phyloP scores from a whole-genome alignment of 2,329 filamentous ascomycete genomes.

The Calonectria pseudoreteaudii region DNA sequence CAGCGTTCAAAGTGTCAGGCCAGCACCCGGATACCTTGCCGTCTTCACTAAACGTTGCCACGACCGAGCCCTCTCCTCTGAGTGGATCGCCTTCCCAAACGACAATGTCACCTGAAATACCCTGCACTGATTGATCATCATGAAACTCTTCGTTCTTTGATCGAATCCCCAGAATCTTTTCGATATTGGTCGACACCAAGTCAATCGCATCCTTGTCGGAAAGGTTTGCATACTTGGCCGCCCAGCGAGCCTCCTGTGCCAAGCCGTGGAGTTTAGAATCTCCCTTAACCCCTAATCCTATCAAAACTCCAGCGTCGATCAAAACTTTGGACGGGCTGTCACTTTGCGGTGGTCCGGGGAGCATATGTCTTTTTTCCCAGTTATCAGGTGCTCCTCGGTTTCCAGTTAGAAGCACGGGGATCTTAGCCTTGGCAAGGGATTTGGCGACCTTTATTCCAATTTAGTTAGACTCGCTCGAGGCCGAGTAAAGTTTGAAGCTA shows the following conservation, averaged over 20 bases:
- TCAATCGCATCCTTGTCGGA: slow-evolving; percentile 4
- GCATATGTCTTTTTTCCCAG: slow-evolving; percentile 5
- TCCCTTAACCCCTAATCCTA: background rate
- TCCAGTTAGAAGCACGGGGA: slow-evolving; percentile 3
- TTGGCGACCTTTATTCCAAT: background rate
- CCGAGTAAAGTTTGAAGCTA: background rate
- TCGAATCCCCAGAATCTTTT: background rate
- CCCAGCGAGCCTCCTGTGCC: background rate
- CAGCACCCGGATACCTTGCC: slow-evolving; percentile 1
- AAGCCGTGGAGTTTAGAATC: slow-evolving; percentile 5
- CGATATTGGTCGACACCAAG: slow-evolving; percentile 2
- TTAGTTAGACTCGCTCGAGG: background rate
- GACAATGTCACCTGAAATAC: background rate
- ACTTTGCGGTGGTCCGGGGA: background rate
- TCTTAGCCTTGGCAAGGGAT: background rate
- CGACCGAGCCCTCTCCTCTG: background rate
- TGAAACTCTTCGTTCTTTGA: too few species aligned
- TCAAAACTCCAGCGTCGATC: background rate
- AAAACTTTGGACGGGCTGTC: background rate
- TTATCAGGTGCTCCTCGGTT: slow-evolving; percentile 1
- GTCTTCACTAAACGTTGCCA: background rate
- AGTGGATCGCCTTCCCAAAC: slow-evolving; percentile 8
- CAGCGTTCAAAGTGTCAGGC: background rate
- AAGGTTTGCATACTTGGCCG: slow-evolving; percentile 1
- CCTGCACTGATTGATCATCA: background rate